Percentiles rank a stretch among this genome's conserved stretches.
Conservation (phyloP, 2,329 filamentous ascomycete genomes). For the Fusarium nisikadoi region DNA sequence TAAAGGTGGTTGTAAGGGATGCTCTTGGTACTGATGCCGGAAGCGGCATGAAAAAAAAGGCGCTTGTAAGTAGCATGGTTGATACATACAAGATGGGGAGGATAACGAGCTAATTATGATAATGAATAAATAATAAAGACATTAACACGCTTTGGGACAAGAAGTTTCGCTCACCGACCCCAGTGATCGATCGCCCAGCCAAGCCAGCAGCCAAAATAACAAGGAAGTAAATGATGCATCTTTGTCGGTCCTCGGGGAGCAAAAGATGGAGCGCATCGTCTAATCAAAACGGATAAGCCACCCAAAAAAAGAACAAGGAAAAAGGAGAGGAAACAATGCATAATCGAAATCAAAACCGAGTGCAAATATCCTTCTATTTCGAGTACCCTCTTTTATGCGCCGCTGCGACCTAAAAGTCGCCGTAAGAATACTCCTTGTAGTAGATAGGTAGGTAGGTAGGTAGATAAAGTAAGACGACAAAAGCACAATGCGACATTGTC, state of each 20-base stretch:
- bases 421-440: conserved; percentile 17
- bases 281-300: conserved; percentile 25
- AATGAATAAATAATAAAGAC: conserved; percentile 12
- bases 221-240: conserved; percentile 23
- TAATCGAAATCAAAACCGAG: not conserved
- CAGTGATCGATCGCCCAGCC: conserved; percentile 6
- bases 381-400: conserved; percentile 18
- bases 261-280: conserved; percentile 31
- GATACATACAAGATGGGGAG: conserved; percentile 12
- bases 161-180: conserved; percentile 3
- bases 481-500: not conserved
- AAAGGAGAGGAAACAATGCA: not conserved
- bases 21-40: conserved; percentile 16
- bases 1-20: conserved; percentile 6
- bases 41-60: conserved; percentile 14
- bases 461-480: not conserved
- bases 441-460: not conserved
- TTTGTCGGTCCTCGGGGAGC: conserved; percentile 24
- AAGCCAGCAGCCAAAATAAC: conserved; percentile 6
- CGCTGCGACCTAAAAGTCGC: conserved; percentile 29
- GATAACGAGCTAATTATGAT: conserved; percentile 16
- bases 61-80: not conserved
- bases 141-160: conserved; percentile 21
- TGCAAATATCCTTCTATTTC: not conserved
- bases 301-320: not conserved